Conservation (phyloP, 2,329 filamentous ascomycete species). For the Cladosporium oxysporum region DNA sequence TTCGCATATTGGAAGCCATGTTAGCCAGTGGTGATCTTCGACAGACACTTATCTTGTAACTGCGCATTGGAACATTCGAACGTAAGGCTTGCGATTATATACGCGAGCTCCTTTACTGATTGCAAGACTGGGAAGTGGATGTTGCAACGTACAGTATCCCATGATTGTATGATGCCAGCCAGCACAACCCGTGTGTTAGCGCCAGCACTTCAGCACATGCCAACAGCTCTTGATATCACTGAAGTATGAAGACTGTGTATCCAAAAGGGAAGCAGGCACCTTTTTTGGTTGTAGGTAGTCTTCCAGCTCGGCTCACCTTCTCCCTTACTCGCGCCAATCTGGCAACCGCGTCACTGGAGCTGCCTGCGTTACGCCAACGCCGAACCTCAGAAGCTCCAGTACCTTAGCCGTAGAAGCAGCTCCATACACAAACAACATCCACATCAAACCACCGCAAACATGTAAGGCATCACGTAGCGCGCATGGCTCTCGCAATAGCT, state of each 20-base stretch:
- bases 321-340: not conserved
- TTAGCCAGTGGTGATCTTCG: not conserved
- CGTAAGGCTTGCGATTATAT: not conserved
- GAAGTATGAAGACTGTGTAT: not conserved
- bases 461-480: slow-evolving; percentile 10
- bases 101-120: not conserved
- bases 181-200: not conserved
- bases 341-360: slow-evolving; percentile 19
- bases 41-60: not conserved
- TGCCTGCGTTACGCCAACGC: slow-evolving; percentile 9
- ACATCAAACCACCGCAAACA: slow-evolving; percentile 16
- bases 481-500: not conserved
- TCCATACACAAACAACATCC: slow-evolving; percentile 15
- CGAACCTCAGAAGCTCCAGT: slow-evolving; percentile 7
- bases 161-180: not conserved
- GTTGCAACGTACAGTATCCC: not conserved
- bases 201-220: not conserved
- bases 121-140: not conserved
- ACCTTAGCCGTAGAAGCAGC: not conserved
- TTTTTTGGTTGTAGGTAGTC: not conserved
- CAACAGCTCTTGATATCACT: not conserved
- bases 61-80: not conserved
- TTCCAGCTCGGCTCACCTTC: slow-evolving; percentile 3
- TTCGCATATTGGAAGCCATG: not conserved
- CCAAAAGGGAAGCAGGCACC: not conserved